Base-by-base conservation (phyloP, 2,329 filamentous ascomycete genomes). In the Xylogone sp. region DNA sequence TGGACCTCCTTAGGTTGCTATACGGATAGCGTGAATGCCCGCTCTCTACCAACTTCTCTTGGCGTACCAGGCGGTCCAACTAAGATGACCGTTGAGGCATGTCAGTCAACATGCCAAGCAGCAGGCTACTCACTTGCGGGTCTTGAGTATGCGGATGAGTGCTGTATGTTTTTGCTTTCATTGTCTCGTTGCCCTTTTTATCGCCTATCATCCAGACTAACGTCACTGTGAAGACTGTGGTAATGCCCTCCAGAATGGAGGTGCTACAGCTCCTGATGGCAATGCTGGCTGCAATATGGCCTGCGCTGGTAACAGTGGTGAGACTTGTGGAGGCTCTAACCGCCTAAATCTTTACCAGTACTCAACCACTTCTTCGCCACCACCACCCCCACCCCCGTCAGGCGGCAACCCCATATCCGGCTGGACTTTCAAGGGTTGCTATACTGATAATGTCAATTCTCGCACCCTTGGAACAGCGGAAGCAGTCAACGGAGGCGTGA, bases 361-460 rank as follows among this genome's bases (percentile, higher is more conserved):
- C 43, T 34, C 27, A 21, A 31, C 45, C 4, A 16, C 34, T 18
- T 12, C 43, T 20, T 18, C 44, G 16, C 13, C 39, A 13, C 24
- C 43, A 5, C 13, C 43, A 20, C 42, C 22, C 19, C 60, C 39
- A 54, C 54, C 27, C 52, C 58, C 50, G 51, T 27, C 24, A 6
- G 24, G 24, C 24, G 24, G 24, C 24, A 27, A 27, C 10, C 24
- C 24, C 10, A 6, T 27, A 10, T 56, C 43, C 10, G 24, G 24
- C 24, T 27, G 24, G 24, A 27, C 24, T 27, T 46, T 24, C 21
- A 7, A 46, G 13, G 44, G 22, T 6, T 46, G 44, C 12, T 46
- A 24, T 24, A 24, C 12, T 4, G 44, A 46, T 24, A 45, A 45
- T 45, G 22, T 24, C n/a, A 16, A 27, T 27, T 5, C 6, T 27